Evolutionary conservation across 2,329 filamentous ascomycete genomes (phyloP).

Genomic region (Colletotrichum coccodes): DNA sequence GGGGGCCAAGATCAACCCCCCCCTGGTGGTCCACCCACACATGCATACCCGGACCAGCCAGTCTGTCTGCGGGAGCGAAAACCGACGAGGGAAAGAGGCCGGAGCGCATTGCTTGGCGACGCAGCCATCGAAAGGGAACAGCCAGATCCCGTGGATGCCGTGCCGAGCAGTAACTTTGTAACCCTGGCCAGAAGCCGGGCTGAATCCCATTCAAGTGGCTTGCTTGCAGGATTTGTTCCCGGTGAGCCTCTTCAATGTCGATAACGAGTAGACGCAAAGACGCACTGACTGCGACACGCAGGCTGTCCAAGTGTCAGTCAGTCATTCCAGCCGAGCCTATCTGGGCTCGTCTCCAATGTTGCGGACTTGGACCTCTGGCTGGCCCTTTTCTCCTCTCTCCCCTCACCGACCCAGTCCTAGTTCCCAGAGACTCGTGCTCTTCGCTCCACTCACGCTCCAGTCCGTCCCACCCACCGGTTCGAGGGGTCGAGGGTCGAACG

Average conservation of each 20-base stretch:
- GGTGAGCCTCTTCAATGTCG: constrained; percentile 1
- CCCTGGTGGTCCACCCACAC: constrained; percentile 19
- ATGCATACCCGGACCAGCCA: constrained; percentile 16
- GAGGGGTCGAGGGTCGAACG: constrained; percentile 11
- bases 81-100: background rate
- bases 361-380: constrained; percentile 11
- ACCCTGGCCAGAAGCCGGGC: background rate
- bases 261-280: background rate
- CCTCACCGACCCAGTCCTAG: constrained; percentile 2
- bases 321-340: background rate
- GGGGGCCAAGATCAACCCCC: constrained; percentile 29
- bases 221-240: background rate
- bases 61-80: constrained; percentile 6
- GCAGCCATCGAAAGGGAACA: background rate
- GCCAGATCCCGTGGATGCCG: constrained; percentile 16
- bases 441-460: background rate
- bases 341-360: constrained; percentile 4
- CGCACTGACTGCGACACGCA: background rate
- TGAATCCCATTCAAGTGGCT: background rate
- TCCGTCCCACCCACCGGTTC: constrained; percentile 19
- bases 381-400: background rate
- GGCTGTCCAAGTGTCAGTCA: background rate
- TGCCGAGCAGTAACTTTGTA: background rate
- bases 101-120: constrained; percentile 22
- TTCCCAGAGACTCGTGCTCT: constrained; percentile 26